Percentiles rank a stretch among this genome's conserved stretches.
Evolutionary conservation across 306 rosid genomes (phyloP).

Genomic region (Prunus davidiana): DNA sequence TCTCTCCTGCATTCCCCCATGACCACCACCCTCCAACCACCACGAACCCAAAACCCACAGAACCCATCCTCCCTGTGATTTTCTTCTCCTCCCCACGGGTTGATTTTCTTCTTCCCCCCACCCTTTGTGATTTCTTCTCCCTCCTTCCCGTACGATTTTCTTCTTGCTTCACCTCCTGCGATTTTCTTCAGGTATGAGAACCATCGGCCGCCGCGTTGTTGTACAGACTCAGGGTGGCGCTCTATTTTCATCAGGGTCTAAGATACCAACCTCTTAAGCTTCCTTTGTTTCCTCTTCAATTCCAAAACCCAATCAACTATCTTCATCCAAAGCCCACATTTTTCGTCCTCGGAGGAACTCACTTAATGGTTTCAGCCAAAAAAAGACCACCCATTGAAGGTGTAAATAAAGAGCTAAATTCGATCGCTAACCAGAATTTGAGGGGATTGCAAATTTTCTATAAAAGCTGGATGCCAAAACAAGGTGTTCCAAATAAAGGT

Average conservation of each 20-base stretch:
- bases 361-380: conserved; percentile 26
- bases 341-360: conserved; percentile 2
- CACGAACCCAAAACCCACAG: too few relatives aligned
- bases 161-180: too few relatives aligned
- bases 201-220: conserved; percentile 33
- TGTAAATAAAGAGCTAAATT: conserved; percentile 52
- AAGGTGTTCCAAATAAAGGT: conserved; percentile 34
- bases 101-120: too few relatives aligned
- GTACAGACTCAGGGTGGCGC: conserved; percentile 26
- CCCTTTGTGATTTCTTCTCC: too few relatives aligned
- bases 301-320: conserved; percentile 18
- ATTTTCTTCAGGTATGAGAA: conserved; percentile 52
- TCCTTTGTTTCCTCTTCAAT: conserved; percentile 6
- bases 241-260: conserved; percentile 66
- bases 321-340: not conserved
- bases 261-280: conserved; percentile 31
- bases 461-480: conserved; percentile 76
- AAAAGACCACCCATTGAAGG: conserved; percentile 54
- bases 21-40: too few relatives aligned
- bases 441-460: conserved; percentile 79
- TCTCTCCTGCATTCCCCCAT: too few relatives aligned
- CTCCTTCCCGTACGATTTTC: too few relatives aligned
- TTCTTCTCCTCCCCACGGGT: too few relatives aligned
- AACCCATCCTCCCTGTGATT: too few relatives aligned
- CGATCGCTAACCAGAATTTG: conserved; percentile 54